phyloP scores from a whole-genome alignment of 352 stramenopile species.

The Pythium sp. region DNA sequence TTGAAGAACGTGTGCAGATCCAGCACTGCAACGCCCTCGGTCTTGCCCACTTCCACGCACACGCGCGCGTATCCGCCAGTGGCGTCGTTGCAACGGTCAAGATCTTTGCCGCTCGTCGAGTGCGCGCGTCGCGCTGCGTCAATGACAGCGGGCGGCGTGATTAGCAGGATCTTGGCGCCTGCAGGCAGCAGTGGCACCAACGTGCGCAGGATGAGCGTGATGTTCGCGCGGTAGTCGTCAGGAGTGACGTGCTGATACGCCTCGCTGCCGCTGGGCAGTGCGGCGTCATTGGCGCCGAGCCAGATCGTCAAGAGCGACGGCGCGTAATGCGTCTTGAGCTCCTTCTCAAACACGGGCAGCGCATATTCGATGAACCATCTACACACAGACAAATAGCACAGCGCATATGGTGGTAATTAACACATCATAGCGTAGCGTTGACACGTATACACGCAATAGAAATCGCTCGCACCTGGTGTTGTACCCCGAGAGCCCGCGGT shows the following conservation, averaged over 20 bases:
- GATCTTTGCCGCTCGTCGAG: slow-evolving; percentile 3
- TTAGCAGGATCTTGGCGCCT: slow-evolving; percentile 39
- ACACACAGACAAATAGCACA: background rate
- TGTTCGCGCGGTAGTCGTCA: slow-evolving; percentile 41
- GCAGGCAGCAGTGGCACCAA: slow-evolving; percentile 20
- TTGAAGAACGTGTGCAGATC: slow-evolving; percentile 55
- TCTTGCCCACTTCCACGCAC: slow-evolving; percentile 35
- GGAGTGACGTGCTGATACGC: slow-evolving; percentile 46
- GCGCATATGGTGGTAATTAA: background rate
- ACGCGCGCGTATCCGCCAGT: slow-evolving; percentile 40
- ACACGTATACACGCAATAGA: background rate
- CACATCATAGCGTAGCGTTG: background rate
- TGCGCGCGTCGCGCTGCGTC: slow-evolving; percentile 26
- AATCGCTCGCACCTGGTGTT: slow-evolving; percentile 29
- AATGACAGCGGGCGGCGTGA: slow-evolving; percentile 57
- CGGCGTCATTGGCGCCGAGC: slow-evolving; percentile 71
- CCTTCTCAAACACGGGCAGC: slow-evolving; percentile 31
- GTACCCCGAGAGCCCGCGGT: slow-evolving; percentile 58
- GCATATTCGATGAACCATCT: slow-evolving; percentile 50
- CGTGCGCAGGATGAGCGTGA: slow-evolving; percentile 27
- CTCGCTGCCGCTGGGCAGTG: slow-evolving; percentile 22
- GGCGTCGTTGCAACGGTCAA: slow-evolving; percentile 44
- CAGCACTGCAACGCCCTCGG: slow-evolving; percentile 30
- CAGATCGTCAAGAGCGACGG: slow-evolving; percentile 61
- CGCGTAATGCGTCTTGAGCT: slow-evolving; percentile 30